phyloP scores from a whole-genome alignment of 257 asterid genomes.

The Anisodus acutangulus region DNA sequence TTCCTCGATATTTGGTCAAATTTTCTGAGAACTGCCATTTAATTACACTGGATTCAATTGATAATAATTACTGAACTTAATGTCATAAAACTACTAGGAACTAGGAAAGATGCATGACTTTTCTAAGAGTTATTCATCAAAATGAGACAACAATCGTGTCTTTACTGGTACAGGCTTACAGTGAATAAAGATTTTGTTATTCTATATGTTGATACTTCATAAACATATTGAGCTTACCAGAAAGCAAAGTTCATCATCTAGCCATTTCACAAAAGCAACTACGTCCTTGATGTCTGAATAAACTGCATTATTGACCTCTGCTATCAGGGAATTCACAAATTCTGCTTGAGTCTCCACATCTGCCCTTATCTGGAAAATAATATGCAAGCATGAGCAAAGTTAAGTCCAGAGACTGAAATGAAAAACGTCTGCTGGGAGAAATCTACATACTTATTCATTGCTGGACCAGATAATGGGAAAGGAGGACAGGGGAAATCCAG shows the following conservation, averaged over 20 bases:
- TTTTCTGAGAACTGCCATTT: conserved; percentile 17
- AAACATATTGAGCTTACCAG: conserved; percentile 55
- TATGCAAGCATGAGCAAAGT: background rate
- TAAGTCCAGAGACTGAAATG: background rate
- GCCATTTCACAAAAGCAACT: conserved; percentile 88
- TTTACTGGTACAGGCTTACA: background rate
- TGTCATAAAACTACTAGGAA: background rate
- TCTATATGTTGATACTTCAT: background rate
- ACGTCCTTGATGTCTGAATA: conserved; percentile 75
- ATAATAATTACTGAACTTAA: background rate
- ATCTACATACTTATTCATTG: background rate
- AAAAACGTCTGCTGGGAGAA: background rate
- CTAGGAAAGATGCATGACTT: background rate
- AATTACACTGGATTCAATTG: background rate
- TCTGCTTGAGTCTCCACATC: conserved; percentile 95
- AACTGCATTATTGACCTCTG: conserved; percentile 73
- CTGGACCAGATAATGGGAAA: background rate
- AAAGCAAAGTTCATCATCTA: conserved; percentile 92
- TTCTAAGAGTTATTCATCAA: background rate
- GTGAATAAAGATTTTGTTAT: background rate
- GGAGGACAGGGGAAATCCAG: background rate
- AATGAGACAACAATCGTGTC: background rate
- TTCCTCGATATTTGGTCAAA: background rate
- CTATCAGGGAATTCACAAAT: conserved; percentile 76
- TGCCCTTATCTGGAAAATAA: conserved; percentile 64